These are phyloP conservation scores for Hura crepitans DNA, from an alignment of 441 rosid genomes.

Conservation along the genomic window DNA sequence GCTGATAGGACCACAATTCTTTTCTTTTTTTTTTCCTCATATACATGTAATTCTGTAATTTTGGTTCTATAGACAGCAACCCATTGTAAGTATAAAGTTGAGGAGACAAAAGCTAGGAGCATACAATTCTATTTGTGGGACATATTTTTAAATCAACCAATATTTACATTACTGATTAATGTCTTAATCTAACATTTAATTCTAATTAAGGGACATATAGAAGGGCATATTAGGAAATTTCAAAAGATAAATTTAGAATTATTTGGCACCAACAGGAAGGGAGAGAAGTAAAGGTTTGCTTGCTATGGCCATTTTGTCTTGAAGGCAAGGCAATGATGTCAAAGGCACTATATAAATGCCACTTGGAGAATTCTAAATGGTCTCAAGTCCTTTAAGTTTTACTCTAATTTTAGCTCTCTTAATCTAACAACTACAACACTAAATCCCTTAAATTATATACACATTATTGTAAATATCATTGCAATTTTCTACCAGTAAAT, in stretches of 20 bases:
- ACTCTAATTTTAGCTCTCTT: conserved; percentile 33
- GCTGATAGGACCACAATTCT: not conserved
- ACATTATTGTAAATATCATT: not conserved
- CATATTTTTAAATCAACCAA: not conserved
- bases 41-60: not conserved
- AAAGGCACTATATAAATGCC: conserved; percentile 24
- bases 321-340: conserved; percentile 29
- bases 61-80: not conserved
- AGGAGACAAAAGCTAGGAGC: conserved; percentile 4
- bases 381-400: conserved; percentile 15
- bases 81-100: conserved; percentile 9
- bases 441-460: not conserved
- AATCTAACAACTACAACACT: conserved; percentile 34
- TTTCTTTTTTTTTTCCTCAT: not conserved
- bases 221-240: conserved; percentile 24
- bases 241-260: not conserved
- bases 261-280: conserved; percentile 17
- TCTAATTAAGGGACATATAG: too few species aligned
- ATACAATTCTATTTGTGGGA: not conserved
- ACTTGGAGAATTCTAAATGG: conserved; percentile 39
- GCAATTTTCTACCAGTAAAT: conserved; percentile 11
- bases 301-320: conserved; percentile 31
- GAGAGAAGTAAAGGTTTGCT: conserved; percentile 19
- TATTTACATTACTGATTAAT: not conserved
- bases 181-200: not conserved